Evolutionary conservation across 129 eudicot species (phyloP).

Genomic region (Flaveria linearis): DNA sequence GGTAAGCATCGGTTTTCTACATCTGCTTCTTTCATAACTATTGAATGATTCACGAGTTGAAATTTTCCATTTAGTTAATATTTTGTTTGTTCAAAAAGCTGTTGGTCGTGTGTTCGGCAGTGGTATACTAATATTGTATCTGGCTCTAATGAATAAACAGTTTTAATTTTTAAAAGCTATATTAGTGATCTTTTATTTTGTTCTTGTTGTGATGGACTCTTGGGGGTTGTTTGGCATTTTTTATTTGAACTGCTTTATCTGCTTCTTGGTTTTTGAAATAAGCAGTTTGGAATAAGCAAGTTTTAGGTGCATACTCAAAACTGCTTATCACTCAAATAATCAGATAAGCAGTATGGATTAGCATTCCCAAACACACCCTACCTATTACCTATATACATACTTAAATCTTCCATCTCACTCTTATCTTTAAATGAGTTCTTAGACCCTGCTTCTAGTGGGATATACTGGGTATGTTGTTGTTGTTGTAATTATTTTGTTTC

Average conservation of each 20-base stretch:
- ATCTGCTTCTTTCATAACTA: constrained; percentile 4
- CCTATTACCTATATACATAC: background rate
- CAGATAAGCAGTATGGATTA: background rate
- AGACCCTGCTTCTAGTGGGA: too few species aligned
- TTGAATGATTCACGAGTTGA: background rate
- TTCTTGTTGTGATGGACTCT: background rate
- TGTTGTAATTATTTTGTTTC: background rate
- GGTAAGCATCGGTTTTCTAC: constrained; percentile 45
- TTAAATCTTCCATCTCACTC: background rate
- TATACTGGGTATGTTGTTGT: too few species aligned
- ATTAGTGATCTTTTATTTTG: background rate
- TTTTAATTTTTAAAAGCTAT: background rate
- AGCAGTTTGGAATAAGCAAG: background rate
- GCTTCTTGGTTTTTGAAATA: background rate
- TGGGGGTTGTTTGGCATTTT: background rate
- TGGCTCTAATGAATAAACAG: background rate
- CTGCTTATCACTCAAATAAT: background rate
- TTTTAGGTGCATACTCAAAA: background rate
- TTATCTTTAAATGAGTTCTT: background rate
- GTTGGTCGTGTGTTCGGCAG: constrained; percentile 11
- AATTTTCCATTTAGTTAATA: background rate
- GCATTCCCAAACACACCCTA: background rate
- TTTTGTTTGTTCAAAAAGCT: background rate
- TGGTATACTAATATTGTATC: constrained; percentile 1
- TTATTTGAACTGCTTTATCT: background rate